Base-by-base conservation (phyloP, 768 basidiomycete genomes). In the Porpolomopsis calyptriformis region DNA sequence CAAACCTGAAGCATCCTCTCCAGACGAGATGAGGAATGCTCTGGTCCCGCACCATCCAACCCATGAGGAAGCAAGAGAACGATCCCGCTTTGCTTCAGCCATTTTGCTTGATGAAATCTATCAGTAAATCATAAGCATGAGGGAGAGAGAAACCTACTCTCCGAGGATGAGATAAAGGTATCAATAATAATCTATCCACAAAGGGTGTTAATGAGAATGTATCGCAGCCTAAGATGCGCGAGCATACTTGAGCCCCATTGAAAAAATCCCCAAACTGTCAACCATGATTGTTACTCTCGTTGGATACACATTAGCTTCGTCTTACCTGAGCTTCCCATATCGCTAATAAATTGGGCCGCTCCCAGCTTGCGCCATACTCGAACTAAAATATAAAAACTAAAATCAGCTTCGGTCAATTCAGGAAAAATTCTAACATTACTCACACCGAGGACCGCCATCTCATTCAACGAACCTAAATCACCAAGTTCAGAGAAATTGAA, bases 291-390 rank as follows among this genome's bases (percentile, higher is more conserved):
- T n/a, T 31, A 43, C 8, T n/a, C 12, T 2, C 35, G 20, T 10
- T 19, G 39, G 24, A n/a, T 29, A 22, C 0, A 27, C 24, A 46
- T 20, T 29, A 16, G 20, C 18, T 31, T 25, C 34, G 9, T 49
- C 64, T 22, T 50, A 80, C 82, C 70, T 93, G 91, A 1, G 89
- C 89, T 60, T 96, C 91, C 90, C 91, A 93, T 27, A 94, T 87
- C 0, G 86, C 78, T 43, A 93, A 64, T 18, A 92, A 60, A 51
- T 78, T 74, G 0, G 90, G 91, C 19, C 78, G 67, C 60, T 91
- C 88, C 88, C 89, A 92, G 54, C 85, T 89, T 39, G 85, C 73
- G 0, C 92, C 92, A 52, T 88, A 89, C 57, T 94, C 92, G 50
- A 93, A 96, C 76, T 90, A 54, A 1, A n/a, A 5, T 31, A 9